Evolutionary conservation across 805 yeast species (phyloP).

Genomic region (Schizosaccharomyces japonicus): DNA sequence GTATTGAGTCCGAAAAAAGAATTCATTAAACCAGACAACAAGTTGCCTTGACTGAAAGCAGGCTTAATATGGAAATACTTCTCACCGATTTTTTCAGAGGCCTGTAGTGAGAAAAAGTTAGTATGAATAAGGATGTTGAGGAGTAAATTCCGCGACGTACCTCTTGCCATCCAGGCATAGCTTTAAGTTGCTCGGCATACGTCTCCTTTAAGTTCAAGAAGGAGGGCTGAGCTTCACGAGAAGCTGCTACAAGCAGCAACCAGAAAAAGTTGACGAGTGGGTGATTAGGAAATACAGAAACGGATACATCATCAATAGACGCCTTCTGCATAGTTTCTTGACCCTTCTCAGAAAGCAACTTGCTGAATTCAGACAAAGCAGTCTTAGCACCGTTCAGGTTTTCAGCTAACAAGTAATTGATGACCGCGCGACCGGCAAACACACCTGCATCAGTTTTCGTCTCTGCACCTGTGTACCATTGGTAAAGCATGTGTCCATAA

Average conservation of each 20-base stretch:
- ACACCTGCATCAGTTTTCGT: neutral
- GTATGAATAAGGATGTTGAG: neutral
- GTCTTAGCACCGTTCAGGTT: neutral
- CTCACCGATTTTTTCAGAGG: neutral
- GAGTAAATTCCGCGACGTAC: neutral
- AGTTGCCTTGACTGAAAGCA: neutral
- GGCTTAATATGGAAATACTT: neutral
- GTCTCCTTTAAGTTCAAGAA: neutral
- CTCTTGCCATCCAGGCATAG: neutral
- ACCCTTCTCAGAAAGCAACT: neutral
- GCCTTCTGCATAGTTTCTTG: neutral
- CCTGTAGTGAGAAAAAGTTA: neutral
- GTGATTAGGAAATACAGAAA: neutral
- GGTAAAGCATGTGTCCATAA: neutral
- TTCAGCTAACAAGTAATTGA: neutral
- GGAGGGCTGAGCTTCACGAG: neutral
- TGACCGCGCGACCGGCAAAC: neutral
- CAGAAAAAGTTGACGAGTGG: neutral
- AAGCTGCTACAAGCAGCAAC: neutral
- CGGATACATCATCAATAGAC: neutral
- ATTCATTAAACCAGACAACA: neutral
- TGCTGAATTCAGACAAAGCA: neutral
- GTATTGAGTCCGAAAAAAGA: neutral
- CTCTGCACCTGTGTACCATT: neutral
- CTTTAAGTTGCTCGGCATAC: neutral